phyloP scores from a whole-genome alignment of 805 yeast genomes.

The Metschnikowia drakensbergensis region DNA sequence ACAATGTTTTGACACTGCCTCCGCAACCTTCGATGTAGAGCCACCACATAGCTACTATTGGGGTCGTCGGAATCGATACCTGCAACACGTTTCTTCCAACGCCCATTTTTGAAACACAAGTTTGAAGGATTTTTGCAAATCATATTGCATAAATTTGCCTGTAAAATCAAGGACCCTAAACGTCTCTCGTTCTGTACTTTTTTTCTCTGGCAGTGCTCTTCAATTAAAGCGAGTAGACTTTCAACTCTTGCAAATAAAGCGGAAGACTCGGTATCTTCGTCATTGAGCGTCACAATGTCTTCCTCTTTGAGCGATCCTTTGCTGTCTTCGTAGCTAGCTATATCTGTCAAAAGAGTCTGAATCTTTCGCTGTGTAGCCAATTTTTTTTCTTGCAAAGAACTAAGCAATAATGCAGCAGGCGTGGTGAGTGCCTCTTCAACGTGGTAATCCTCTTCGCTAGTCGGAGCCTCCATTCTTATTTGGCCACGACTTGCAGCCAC shows the following conservation, averaged over 20 bases:
- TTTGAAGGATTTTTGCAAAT: conserved; percentile 3
- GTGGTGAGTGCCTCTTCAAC: neutral
- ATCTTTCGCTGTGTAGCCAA: neutral
- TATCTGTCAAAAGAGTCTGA: neutral
- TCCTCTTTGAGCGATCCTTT: neutral
- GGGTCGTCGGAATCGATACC: conserved; percentile 7
- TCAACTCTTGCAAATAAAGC: neutral
- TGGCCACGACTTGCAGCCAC: neutral
- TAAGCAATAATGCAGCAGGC: neutral
- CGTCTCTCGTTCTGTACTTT: neutral
- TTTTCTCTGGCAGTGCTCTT: neutral
- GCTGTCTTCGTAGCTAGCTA: neutral
- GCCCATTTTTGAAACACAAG: conserved; percentile 8
- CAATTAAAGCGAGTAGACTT: neutral
- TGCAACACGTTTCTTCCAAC: conserved; percentile 6
- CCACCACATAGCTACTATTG: neutral
- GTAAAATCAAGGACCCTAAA: neutral
- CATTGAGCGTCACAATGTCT: neutral
- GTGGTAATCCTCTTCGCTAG: neutral
- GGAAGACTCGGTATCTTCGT: neutral
- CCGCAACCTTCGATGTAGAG: conserved; percentile 2
- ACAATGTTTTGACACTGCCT: conserved; percentile 13
- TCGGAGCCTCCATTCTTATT: neutral
- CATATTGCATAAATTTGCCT: conserved; percentile 2
- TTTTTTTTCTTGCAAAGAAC: conserved; percentile 1